Conservation (phyloP, 306 rosid genomes). For the Vigna trinervia region DNA sequence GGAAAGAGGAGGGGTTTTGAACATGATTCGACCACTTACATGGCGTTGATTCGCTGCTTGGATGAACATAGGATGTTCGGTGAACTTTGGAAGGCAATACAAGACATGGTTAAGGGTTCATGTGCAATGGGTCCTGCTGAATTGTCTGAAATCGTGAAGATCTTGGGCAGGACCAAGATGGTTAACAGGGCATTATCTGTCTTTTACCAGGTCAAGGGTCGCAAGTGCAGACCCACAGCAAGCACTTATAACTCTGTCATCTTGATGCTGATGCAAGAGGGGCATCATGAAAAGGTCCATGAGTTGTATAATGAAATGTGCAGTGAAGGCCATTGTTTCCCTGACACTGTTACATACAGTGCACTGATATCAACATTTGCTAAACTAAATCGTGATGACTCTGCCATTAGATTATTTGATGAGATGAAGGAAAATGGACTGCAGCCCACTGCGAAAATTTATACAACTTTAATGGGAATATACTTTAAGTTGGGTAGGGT, state of each 20-base stretch:
- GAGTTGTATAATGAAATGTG: constrained; percentile 95
- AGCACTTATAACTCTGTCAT: constrained; percentile 75
- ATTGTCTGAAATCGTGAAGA: constrained; percentile 70
- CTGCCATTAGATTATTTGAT: constrained; percentile 74
- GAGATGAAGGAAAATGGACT: constrained; percentile 93
- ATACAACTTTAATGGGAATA: constrained; percentile 70
- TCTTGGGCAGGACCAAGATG: constrained; percentile 87
- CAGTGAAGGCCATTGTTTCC: constrained; percentile 69
- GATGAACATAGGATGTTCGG: constrained; percentile 64
- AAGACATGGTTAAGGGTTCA: constrained; percentile 74
- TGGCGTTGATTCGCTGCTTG: constrained; percentile 80
- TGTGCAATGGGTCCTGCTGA: constrained; percentile 64
- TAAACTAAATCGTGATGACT: constrained; percentile 72
- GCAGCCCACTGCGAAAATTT: constrained; percentile 79
- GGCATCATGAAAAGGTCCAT: constrained; percentile 81
- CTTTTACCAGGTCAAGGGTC: constrained; percentile 81
- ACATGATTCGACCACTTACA: constrained; percentile 72
- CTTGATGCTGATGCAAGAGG: constrained; percentile 87
- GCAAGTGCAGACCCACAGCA: constrained; percentile 73
- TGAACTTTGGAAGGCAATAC: constrained; percentile 85
- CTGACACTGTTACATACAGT: constrained; percentile 84
- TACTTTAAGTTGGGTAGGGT: constrained; percentile 71
- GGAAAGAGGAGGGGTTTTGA: constrained; percentile 74
- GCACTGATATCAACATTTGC: constrained; percentile 76
- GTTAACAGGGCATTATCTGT: constrained; percentile 78